Conservation (phyloP, 1,139 yeast genomes). For the Yamadazyma pseudoaaseri region DNA sequence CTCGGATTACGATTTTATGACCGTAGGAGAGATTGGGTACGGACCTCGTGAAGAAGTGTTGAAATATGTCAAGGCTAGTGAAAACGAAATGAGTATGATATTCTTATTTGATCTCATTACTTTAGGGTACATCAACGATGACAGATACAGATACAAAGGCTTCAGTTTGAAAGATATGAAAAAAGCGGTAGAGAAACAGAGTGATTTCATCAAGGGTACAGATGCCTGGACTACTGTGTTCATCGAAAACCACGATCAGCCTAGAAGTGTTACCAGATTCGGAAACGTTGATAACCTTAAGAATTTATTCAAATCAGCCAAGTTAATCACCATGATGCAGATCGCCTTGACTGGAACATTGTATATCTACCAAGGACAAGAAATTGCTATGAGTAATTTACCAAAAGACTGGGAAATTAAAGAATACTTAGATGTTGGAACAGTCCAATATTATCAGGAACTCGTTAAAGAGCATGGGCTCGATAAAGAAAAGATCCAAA, state of each 20-base stretch:
- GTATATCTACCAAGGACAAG: conserved; percentile 59
- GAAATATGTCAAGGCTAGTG: conserved; percentile 46
- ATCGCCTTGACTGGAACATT: conserved; percentile 52
- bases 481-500: conserved; percentile 24
- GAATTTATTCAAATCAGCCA: conserved; percentile 33
- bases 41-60: conserved; percentile 42
- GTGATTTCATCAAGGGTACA: conserved; percentile 38
- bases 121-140: conserved; percentile 34
- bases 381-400: conserved; percentile 52
- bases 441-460: conserved; percentile 38
- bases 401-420: conserved; percentile 43
- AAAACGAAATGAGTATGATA: conserved; percentile 50
- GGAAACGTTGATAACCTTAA: conserved; percentile 37
- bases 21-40: conserved; percentile 55
- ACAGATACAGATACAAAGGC: conserved; percentile 28
- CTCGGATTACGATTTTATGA: conserved; percentile 49
- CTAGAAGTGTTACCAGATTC: conserved; percentile 50
- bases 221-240: conserved; percentile 57
- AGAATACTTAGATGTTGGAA: conserved; percentile 49
- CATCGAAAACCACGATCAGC: conserved; percentile 57
- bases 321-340: conserved; percentile 45
- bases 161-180: conserved; percentile 4
- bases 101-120: conserved; percentile 48
- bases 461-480: conserved; percentile 29
- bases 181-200: not conserved